Evolutionary conservation across 768 basidiomycete genomes (phyloP), one percentile per base, ranked within the genome.

Genomic region (Suillus fuscotomentosus): DNA sequence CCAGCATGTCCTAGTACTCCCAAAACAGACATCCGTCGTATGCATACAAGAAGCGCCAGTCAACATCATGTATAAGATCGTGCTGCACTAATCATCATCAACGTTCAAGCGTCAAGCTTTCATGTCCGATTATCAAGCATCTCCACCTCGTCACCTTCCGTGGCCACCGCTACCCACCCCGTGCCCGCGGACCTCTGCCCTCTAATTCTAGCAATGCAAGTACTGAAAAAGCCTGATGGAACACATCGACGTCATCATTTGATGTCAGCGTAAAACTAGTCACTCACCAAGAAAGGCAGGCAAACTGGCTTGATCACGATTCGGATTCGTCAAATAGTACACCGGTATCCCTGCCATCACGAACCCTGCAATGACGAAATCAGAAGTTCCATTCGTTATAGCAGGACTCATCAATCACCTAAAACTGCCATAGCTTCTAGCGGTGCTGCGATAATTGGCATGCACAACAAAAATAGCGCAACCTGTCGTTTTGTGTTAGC

Each of bases 391-490:
- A 50, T 15, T 60, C 13, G 48, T 31, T 43, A 22, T 27, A 56
- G 54, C 20, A 42, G 36, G 48, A 27, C 9, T 31, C 13, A 15
- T 2, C 24, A 78, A 85, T 63, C 69, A 95, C 95, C 90, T 63
- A 97, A 81, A 7, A 95, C 96, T 9, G 95, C 88, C 7, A 92
- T 74, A 0, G 96, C 95, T 73, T 97, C 91, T 15, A 89, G 78
- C 8, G 97, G 97, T 24, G 96, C 95, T 3, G 97, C 97, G 63
- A 96, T 89, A 60, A 97, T 82, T 2, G 96, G 95, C 94, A 99
- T 97, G 70, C 89, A 91, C 11, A 99, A 80, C 60, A 99, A 81
- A 78, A 96, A 96, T 60, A 95, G 79, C 3, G 95, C 94, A 13
- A 95, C 90, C 91, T 93, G 64, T 13, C 39, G 60, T 59, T 60